Conservation (phyloP, 139 green algal species). For the Chlamydomonas asymmetrica region DNA sequence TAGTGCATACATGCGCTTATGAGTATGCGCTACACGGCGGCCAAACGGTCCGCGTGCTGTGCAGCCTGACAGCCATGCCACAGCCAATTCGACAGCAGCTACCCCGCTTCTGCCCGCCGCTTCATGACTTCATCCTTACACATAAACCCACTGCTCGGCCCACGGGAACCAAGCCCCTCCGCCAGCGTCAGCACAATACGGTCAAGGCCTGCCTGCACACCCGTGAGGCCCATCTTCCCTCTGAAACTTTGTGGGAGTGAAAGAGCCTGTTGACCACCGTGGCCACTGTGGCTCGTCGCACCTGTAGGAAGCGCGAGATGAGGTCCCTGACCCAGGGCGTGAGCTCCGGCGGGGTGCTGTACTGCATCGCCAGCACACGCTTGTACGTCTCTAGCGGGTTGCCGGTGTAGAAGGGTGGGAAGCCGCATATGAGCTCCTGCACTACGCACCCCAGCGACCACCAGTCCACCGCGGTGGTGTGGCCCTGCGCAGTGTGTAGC, state of each 20-base stretch:
- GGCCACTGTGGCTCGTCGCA: slow-evolving; percentile 10
- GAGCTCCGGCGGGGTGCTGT: slow-evolving; percentile 37
- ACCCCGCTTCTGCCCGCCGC: no score
- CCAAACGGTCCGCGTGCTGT: no score
- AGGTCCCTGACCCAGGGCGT: slow-evolving; percentile 46
- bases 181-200: not conserved
- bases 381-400: slow-evolving; percentile 43
- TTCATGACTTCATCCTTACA: no score
- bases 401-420: slow-evolving; percentile 71
- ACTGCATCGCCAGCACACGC: slow-evolving; percentile 36
- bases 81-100: no score
- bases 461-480: slow-evolving; percentile 79
- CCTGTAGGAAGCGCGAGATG: slow-evolving; percentile 33
- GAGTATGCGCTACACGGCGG: no score
- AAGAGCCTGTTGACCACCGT: not conserved
- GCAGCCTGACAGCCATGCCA: no score
- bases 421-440: slow-evolving; percentile 80
- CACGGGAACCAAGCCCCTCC: not conserved
- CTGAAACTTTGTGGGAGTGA: no score
- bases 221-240: no score
- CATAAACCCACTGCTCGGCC: no score
- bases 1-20: no score
- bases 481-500: no score
- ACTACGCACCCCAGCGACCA: slow-evolving; percentile 83
- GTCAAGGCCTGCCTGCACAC: not conserved